phyloP scores from a whole-genome alignment of 345 rosid species.

The Gossypium mustelinum region DNA sequence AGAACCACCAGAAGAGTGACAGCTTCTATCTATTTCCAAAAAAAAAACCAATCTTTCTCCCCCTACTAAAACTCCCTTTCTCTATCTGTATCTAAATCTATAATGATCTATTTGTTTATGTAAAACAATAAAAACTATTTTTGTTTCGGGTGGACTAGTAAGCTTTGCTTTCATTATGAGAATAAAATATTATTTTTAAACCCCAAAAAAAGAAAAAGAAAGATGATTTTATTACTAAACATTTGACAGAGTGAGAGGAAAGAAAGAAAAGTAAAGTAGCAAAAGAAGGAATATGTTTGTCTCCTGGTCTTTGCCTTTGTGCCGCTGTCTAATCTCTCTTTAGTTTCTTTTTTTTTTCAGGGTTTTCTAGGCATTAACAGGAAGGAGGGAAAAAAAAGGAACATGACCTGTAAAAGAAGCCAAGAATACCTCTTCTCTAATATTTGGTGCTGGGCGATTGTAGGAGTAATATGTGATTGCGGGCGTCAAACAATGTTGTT shows the following conservation, averaged over 20 bases:
- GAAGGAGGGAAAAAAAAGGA: conserved; percentile 17
- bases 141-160: conserved; percentile 2
- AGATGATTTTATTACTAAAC: not conserved
- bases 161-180: not conserved
- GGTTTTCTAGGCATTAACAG: not conserved
- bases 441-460: not conserved
- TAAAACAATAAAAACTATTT: not conserved
- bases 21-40: conserved; percentile 56
- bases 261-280: not conserved
- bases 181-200: not conserved
- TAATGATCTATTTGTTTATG: not conserved
- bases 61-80: not conserved
- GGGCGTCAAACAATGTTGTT: not conserved
- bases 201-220: not conserved
- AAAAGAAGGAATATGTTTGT: conserved; percentile 10
- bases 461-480: not conserved
- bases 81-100: conserved; percentile 20
- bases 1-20: conserved; percentile 48
- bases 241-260: not conserved
- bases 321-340: conserved; percentile 9
- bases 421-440: conserved; percentile 6
- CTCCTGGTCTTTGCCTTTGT: not conserved
- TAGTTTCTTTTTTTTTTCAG: not conserved
- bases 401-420: conserved; percentile 28
- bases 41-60: not conserved